A percentile compares a stretch with the other conserved stretches of the same genome.
phyloP scores from a whole-genome alignment of 768 basidiomycete species.

The Suillus spraguei region DNA sequence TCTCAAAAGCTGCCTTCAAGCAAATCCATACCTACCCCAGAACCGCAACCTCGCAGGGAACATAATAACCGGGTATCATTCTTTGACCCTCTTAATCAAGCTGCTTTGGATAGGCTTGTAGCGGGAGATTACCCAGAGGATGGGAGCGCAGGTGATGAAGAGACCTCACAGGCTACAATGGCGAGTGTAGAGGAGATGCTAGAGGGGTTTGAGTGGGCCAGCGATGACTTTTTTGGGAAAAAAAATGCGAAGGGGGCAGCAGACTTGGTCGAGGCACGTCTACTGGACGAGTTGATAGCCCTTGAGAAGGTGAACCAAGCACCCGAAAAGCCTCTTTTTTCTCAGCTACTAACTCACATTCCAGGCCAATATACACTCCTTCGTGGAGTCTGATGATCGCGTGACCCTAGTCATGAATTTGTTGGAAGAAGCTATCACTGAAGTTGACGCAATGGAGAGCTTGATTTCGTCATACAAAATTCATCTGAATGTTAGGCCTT shows the following conservation, averaged over 20 bases:
- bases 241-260: constrained; percentile 72
- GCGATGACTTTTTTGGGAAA: constrained; percentile 70
- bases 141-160: constrained; percentile 65
- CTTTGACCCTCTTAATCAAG: constrained; percentile 81
- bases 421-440: constrained; percentile 86
- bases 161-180: constrained; percentile 79
- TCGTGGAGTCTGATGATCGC: constrained; percentile 94
- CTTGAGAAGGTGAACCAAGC: constrained; percentile 76
- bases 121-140: constrained; percentile 45
- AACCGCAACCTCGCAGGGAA: constrained; percentile 47
- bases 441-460: constrained; percentile 89
- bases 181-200: constrained; percentile 97
- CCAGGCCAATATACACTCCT: constrained; percentile 96
- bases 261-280: constrained; percentile 88
- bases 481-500: constrained; percentile 79
- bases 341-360: constrained; percentile 11
- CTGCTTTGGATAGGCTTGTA: constrained; percentile 69
- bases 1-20: constrained; percentile 31
- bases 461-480: constrained; percentile 94
- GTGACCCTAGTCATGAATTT: constrained; percentile 82
- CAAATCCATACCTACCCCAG: constrained; percentile 35
- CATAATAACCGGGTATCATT: constrained; percentile 78
- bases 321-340: neutral
- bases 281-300: constrained; percentile 89
- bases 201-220: constrained; percentile 97